Base-by-base conservation (phyloP, 495 filamentous ascomycete species). In the Hypoxylon rickii region DNA sequence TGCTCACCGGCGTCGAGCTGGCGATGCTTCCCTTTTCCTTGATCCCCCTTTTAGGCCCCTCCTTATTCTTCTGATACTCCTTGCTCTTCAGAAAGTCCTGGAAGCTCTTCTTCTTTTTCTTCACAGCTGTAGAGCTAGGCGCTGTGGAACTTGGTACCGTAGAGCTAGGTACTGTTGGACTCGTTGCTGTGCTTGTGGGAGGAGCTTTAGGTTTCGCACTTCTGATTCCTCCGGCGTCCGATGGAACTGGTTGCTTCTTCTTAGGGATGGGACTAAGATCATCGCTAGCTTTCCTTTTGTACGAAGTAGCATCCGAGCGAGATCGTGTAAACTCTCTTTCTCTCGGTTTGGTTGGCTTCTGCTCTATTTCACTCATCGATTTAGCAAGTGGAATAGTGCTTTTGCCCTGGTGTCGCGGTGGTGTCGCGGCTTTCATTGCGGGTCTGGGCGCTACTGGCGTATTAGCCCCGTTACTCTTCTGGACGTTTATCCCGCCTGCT, bases 201-300 rank as follows among this genome's bases (percentile, higher is more conserved):
- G 51, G n/a, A 32, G 16, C 39, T 13, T 38, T 32, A 1, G 62
- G 41, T 15, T 24, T 18, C 29, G 38, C 29, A 6, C 55, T 52
- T 1, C 21, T 16, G 21, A 16, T 44, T 19, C 38, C 61, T 18
- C 41, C 45, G 0, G 59, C 43, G 19, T 55, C 53, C 12, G 60
- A 54, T 13, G 54, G 54, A 12, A 55, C 45, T 10, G 66, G 52
- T 13, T 58, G 12, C n/a, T 52, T 55, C 19, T 68, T 66, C 13
- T 49, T 20, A 18, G 21, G 17, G 15, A 29, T 18, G 7, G 13
- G 15, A 2, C 6, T 24, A 20, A 66, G 53, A 0, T 66, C 66
- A 16, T 58, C 44, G 17, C 50, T 52, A 6, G 50, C 47, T 12
- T 58, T 50, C 29, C 63, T 66, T 40, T 65, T 68, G 15, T 52